Evolutionary conservation across 257 asterid genomes (phyloP).

Genomic region (Paulownia fortunei): DNA sequence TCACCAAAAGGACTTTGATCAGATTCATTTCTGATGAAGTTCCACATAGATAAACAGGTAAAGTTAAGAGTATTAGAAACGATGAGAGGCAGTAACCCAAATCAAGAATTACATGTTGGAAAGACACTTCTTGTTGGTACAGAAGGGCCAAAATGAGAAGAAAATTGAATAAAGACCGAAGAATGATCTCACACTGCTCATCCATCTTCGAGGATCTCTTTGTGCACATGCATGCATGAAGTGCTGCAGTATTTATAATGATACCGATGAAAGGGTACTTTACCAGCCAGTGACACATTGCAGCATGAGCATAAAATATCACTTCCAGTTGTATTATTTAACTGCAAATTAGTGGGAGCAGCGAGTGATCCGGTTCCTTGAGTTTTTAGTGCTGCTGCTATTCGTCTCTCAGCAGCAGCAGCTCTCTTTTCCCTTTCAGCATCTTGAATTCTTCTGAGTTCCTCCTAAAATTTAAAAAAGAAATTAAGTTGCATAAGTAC

Average conservation of each 20-base stretch:
- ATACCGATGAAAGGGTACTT: conserved; percentile 89
- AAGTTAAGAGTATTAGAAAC: too few species aligned
- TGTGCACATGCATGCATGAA: conserved; percentile 90
- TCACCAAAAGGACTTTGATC: too few species aligned
- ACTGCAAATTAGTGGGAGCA: conserved; percentile 34
- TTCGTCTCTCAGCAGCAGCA: conserved; percentile 94
- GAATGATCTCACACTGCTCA: conserved; percentile 35
- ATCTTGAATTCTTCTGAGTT: conserved; percentile 58
- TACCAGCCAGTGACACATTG: conserved; percentile 66
- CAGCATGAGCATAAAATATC: conserved; percentile 75
- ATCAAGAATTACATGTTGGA: background rate
- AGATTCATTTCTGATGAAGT: too few species aligned
- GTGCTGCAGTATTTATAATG: conserved; percentile 86
- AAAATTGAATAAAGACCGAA: background rate
- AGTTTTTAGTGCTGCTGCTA: conserved; percentile 56
- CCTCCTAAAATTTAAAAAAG: conserved; percentile 57
- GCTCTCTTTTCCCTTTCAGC: conserved; percentile 96
- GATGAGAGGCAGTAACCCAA: too few species aligned
- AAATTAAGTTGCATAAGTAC: background rate
- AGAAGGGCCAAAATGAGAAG: background rate
- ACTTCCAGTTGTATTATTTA: conserved; percentile 31
- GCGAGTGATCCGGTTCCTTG: conserved; percentile 40
- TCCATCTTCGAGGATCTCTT: conserved; percentile 76
- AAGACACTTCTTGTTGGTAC: background rate
- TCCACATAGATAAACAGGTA: too few species aligned